A percentile compares a stretch with the other conserved stretches of the same genome.
Conservation (phyloP, 495 filamentous ascomycete species). For the Astrocystis sublimbata region DNA sequence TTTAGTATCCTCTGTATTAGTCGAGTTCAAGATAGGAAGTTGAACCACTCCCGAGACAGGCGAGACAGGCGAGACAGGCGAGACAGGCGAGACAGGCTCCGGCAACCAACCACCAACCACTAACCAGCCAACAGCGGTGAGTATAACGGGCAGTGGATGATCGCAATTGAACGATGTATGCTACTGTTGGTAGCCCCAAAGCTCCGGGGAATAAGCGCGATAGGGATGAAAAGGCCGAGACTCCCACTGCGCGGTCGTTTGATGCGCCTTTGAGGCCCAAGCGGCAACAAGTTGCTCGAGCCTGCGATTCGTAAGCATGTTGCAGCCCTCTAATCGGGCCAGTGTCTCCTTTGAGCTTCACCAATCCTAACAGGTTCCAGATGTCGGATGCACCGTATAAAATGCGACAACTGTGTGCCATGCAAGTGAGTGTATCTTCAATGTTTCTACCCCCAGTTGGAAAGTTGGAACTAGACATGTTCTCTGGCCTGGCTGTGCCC, state of each 20-base stretch:
- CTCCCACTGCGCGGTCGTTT: constrained; percentile 4
- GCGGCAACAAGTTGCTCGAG: constrained; percentile 46
- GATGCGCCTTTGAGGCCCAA: constrained; percentile 29
- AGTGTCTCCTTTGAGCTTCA: neutral
- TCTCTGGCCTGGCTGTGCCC: neutral
- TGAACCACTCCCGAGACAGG: neutral
- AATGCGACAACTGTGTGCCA: constrained; percentile 47
- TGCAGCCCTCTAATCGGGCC: neutral
- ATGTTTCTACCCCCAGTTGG: neutral
- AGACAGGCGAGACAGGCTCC: too few relatives aligned
- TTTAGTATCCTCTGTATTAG: neutral
- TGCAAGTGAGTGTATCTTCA: constrained; percentile 32
- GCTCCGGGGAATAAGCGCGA: constrained; percentile 5
- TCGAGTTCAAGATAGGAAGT: neutral
- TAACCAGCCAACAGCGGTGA: too few relatives aligned
- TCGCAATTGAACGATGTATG: constrained; percentile 7
- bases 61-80: too few relatives aligned
- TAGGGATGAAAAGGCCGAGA: constrained; percentile 1
- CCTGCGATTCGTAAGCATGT: constrained; percentile 44
- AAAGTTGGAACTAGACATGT: neutral
- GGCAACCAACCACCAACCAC: too few relatives aligned
- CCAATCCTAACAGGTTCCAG: constrained; percentile 13
- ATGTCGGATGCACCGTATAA: constrained; percentile 48
- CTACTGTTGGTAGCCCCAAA: constrained; percentile 3
- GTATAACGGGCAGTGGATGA: too few relatives aligned